Percentiles rank a stretch among this genome's conserved stretches.
phyloP scores from a whole-genome alignment of 176 grass and related monocot genomes.

The Oryza australiensis region DNA sequence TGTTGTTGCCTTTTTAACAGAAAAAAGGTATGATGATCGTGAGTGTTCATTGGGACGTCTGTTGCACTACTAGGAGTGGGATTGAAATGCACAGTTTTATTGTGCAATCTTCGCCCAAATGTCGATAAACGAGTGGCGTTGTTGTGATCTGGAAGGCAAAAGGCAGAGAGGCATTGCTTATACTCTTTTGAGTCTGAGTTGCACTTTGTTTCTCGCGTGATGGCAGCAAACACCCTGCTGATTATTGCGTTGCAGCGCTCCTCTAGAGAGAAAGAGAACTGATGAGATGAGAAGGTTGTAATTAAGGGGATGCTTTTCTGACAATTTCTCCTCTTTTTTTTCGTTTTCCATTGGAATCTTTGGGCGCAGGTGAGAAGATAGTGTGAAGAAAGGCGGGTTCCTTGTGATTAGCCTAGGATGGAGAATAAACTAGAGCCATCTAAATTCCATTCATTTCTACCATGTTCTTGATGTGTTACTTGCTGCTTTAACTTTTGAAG shows the following conservation, averaged over 20 bases:
- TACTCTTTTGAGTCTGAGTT: background rate
- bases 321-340: slow-evolving; percentile 24
- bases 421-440: slow-evolving; percentile 44
- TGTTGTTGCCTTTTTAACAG: background rate
- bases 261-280: slow-evolving; percentile 4
- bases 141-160: slow-evolving; percentile 22
- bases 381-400: slow-evolving; percentile 29
- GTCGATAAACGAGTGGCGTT: slow-evolving; percentile 19
- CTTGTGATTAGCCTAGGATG: slow-evolving; percentile 37
- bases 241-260: slow-evolving; percentile 23
- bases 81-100: slow-evolving; percentile 55
- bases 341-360: slow-evolving; percentile 34
- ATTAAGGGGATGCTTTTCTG: slow-evolving; percentile 40
- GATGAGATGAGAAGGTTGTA: slow-evolving; percentile 39
- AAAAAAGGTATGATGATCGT: slow-evolving; percentile 26
- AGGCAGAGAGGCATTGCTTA: slow-evolving; percentile 10
- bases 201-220: slow-evolving; percentile 8
- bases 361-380: slow-evolving; percentile 15
- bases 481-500: background rate
- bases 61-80: slow-evolving; percentile 41
- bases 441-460: slow-evolving; percentile 36
- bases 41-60: slow-evolving; percentile 14
- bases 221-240: slow-evolving; percentile 27
- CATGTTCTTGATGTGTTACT: background rate
- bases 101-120: slow-evolving; percentile 39